Percentiles rank a stretch among this genome's conserved stretches.
Conservation (phyloP, 202 grass and related monocot genomes). For the Miscanthus sacchariflorus region DNA sequence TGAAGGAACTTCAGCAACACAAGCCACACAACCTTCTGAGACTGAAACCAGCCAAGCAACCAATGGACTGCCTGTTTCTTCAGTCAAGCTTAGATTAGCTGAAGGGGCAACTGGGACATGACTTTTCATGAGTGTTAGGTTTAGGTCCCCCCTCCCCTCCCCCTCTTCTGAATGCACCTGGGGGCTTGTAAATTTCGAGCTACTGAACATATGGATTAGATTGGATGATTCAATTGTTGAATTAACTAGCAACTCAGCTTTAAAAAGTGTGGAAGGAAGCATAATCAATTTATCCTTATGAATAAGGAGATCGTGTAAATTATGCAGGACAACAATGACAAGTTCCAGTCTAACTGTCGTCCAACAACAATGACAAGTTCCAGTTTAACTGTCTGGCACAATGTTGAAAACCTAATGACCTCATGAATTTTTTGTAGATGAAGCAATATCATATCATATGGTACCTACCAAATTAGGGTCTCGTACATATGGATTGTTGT, state of each 20-base stretch:
- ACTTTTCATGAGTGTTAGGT: background rate
- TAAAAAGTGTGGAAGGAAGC: background rate
- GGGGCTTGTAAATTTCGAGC: constrained; percentile 22
- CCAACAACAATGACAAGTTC: background rate
- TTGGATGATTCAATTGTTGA: background rate
- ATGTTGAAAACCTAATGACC: too few species aligned
- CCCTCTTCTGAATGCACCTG: background rate
- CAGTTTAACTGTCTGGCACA: too few species aligned
- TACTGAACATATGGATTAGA: background rate
- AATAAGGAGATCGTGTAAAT: background rate
- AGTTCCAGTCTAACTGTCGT: too few species aligned
- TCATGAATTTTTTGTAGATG: too few species aligned
- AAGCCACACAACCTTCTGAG: constrained; percentile 1
- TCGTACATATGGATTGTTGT: background rate
- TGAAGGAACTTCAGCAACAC: background rate
- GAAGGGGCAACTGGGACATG: background rate
- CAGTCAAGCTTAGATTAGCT: constrained; percentile 31
- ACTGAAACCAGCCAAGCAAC: constrained; percentile 34
- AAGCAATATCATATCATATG: background rate
- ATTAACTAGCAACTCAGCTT: background rate
- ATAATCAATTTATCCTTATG: background rate
- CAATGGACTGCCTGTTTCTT: background rate
- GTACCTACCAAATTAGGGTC: background rate
- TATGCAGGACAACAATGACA: background rate
- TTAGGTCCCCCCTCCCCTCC: background rate